Evolutionary conservation across 176 grass and related monocot genomes (phyloP), one percentile per base, ranked within the genome.

Genomic region (Calamus simplicifolius): DNA sequence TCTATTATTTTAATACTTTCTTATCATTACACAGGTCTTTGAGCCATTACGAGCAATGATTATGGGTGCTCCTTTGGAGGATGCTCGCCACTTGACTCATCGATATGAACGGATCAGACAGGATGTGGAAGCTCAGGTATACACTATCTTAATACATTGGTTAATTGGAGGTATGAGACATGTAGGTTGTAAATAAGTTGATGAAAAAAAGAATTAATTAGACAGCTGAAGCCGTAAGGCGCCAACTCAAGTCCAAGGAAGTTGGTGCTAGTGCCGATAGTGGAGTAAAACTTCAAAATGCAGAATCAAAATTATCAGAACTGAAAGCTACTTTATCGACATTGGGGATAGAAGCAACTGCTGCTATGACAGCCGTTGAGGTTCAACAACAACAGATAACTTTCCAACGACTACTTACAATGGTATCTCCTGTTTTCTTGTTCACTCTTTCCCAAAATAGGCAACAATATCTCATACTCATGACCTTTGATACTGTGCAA

Each of bases 71-170:
- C 93, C 88, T 80, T 82, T 98, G 62, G 93, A 98, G 80, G 93
- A 98, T 74, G 93, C 84, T 50, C 87, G 88, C 55, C 68, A 92
- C 48, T 78, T 98, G 70, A 85, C 88, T 77, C 89, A 98, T 55
- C 93, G 81, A 51, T 98, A 98, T 60, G 81, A 89, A 70, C 75
- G 79, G 49, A 98, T 98, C 63, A 98, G 93, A 82, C 93, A 98
- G 76, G 93, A 98, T 75, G 83, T 91, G 79, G 93, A 98, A 35
- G 88, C 93, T 61, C 93, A 98, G 87, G 93, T 98, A 82, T n/a
- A 66, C 29, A 8, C 14, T 54, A 43, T 35, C 16, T 26, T 61
- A 27, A 25, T 16, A 59, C 30, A 16, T 64, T 58, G 21, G 5
- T 69, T 61, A 10, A 65, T 7, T 30, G 51, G 51, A 62, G 12